Conservation (phyloP, 2,329 filamentous ascomycete species). For the Pestalotiopsis sp. region DNA sequence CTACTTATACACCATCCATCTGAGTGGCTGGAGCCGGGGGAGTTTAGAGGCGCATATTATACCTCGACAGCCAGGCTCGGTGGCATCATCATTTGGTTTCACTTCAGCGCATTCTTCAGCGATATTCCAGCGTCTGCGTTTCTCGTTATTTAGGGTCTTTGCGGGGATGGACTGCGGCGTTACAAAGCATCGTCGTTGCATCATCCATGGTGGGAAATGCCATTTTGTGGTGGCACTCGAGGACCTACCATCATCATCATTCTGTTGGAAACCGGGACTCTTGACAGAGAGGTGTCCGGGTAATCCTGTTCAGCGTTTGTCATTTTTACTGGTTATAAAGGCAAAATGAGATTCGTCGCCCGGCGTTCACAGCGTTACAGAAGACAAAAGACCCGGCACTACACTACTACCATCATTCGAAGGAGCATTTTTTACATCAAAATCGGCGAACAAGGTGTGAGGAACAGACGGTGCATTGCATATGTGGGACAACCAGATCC, state of each 20-base stretch:
- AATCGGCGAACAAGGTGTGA: constrained; percentile 7
- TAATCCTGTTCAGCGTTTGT: not conserved
- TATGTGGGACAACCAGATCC: not conserved
- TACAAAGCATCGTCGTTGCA: not conserved
- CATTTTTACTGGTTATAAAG: constrained; percentile 5
- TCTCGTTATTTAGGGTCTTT: constrained; percentile 6
- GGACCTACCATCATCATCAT: not conserved
- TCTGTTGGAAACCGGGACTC: too few species aligned
- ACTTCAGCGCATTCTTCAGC: constrained; percentile 28
- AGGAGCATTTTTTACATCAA: constrained; percentile 10
- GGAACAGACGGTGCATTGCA: not conserved
- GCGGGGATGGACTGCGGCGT: not conserved
- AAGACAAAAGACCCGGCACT: constrained; percentile 10
- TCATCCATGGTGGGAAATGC: not conserved
- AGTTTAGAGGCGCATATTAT: constrained; percentile 30
- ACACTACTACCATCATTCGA: constrained; percentile 1
- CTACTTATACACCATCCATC: constrained; percentile 20
- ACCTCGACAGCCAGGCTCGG: constrained; percentile 25
- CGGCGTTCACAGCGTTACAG: constrained; percentile 6
- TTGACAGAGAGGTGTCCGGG: not conserved
- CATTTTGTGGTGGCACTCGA: not conserved
- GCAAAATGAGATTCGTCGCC: constrained; percentile 3
- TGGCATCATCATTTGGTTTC: constrained; percentile 26
- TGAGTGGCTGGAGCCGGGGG: constrained; percentile 27
- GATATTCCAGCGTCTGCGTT: constrained; percentile 14